Evolutionary conservation across 306 rosid genomes (phyloP).

Genomic region (Hylodesmum podocarpum): DNA sequence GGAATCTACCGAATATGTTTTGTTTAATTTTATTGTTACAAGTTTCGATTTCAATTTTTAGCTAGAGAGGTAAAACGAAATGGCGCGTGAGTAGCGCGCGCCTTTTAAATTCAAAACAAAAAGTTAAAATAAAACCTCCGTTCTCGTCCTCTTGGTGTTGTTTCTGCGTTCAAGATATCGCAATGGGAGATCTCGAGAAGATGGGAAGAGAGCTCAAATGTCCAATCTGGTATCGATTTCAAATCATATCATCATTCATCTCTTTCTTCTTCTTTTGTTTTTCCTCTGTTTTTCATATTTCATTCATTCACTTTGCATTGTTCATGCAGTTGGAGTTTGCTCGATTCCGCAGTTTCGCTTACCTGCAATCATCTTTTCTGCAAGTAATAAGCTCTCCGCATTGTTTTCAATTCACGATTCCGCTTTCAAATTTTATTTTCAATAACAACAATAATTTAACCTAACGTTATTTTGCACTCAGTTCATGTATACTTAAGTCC

Average conservation of each 20-base stretch:
- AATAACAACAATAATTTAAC: background rate
- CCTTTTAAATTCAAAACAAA: constrained; percentile 2
- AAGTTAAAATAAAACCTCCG: background rate
- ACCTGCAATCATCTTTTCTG: constrained; percentile 93
- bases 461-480: constrained; percentile 31
- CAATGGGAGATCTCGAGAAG: constrained; percentile 66
- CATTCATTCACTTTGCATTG: background rate
- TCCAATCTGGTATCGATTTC: constrained; percentile 70
- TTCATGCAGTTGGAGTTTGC: constrained; percentile 60
- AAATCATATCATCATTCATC: background rate
- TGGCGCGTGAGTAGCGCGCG: constrained; percentile 43
- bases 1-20: too few species aligned
- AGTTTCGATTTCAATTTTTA: constrained; percentile 15
- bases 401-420: background rate
- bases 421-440: background rate
- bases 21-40: too few species aligned
- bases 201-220: constrained; percentile 92
- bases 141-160: background rate
- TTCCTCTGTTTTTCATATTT: background rate
- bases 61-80: background rate
- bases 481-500: constrained; percentile 66
- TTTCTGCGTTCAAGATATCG: background rate
- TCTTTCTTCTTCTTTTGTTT: background rate
- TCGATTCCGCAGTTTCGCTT: constrained; percentile 63
- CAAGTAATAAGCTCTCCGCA: constrained; percentile 44